Conservation (phyloP, 1,139 yeast genomes). For the Torulaspora pretoriensis region DNA sequence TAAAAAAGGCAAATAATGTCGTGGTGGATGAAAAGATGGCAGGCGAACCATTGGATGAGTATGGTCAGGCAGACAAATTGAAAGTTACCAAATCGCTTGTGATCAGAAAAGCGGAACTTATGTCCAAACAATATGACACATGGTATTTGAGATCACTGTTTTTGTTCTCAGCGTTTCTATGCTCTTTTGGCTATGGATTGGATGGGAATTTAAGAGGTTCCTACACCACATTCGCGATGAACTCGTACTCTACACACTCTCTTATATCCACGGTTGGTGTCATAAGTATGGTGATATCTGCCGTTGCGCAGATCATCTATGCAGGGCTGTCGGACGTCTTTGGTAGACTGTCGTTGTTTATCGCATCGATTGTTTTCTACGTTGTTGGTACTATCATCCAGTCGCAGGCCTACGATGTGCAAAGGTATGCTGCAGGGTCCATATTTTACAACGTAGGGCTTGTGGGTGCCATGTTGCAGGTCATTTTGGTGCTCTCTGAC, state of each 20-base stretch:
- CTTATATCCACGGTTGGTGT: slow-evolving; percentile 62
- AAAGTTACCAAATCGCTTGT: slow-evolving; percentile 39
- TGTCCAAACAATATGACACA: slow-evolving; percentile 22
- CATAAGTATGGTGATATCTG: slow-evolving; percentile 59
- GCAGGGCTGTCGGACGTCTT: slow-evolving; percentile 69
- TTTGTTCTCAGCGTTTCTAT: slow-evolving; percentile 49
- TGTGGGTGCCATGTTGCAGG: slow-evolving; percentile 56
- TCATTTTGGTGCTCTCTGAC: slow-evolving; percentile 60
- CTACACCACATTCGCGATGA: slow-evolving; percentile 53
- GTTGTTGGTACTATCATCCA: slow-evolving; percentile 67
- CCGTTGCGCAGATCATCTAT: slow-evolving; percentile 66
- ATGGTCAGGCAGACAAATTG: slow-evolving; percentile 39
- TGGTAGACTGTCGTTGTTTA: slow-evolving; percentile 59
- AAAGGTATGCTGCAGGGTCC: slow-evolving; percentile 69
- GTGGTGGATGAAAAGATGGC: not conserved
- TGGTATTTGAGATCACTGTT: slow-evolving; percentile 24
- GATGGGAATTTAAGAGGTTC: slow-evolving; percentile 53
- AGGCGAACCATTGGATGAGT: not conserved
- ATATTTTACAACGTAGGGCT: slow-evolving; percentile 68
- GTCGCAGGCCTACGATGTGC: slow-evolving; percentile 61
- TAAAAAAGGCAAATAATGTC: not conserved
- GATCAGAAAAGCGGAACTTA: slow-evolving; percentile 24
- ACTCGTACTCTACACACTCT: slow-evolving; percentile 55
- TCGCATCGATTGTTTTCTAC: slow-evolving; percentile 55
- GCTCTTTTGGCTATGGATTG: slow-evolving; percentile 65